A percentile compares a stretch with the other conserved stretches of the same genome.
phyloP scores from a whole-genome alignment of 2,329 filamentous ascomycete species.

The Venturia asperata region DNA sequence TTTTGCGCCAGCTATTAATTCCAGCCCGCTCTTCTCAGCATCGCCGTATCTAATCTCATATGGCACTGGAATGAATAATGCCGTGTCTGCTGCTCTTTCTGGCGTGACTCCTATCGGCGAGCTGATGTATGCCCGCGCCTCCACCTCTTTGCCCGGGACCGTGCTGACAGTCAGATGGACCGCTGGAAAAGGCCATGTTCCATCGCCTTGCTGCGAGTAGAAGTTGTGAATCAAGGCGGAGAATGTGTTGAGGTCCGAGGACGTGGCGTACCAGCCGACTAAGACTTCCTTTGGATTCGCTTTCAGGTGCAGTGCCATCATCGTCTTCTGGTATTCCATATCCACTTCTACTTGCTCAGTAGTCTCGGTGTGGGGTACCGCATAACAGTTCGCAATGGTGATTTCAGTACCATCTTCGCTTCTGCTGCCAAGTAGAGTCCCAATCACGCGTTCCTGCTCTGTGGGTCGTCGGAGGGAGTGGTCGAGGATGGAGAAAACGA shows the following conservation, averaged over 20 bases:
- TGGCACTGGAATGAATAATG: slow-evolving; percentile 94
- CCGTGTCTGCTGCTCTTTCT: slow-evolving; percentile 91
- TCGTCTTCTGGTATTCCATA: slow-evolving; percentile 99
- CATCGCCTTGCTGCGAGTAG: slow-evolving; percentile 93
- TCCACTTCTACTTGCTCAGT: slow-evolving; percentile 98
- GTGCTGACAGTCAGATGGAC: slow-evolving; percentile 94
- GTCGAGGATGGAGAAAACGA: slow-evolving; percentile 65
- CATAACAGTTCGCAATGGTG: slow-evolving; percentile 93
- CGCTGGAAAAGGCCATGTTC: slow-evolving; percentile 94
- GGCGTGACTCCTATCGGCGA: slow-evolving; percentile 90
- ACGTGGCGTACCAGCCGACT: slow-evolving; percentile 97
- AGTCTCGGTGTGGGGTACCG: slow-evolving; percentile 96
- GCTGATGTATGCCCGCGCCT: slow-evolving; percentile 89
- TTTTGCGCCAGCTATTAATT: slow-evolving; percentile 76
- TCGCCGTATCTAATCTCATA: slow-evolving; percentile 89
- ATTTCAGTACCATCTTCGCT: slow-evolving; percentile 96
- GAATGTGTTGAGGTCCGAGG: slow-evolving; percentile 95
- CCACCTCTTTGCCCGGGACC: slow-evolving; percentile 78
- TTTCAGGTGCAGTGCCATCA: slow-evolving; percentile 90
- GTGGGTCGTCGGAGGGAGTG: slow-evolving; percentile 88
- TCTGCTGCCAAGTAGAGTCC: slow-evolving; percentile 84
- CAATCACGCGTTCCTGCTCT: slow-evolving; percentile 92
- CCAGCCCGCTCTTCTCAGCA: slow-evolving; percentile 66
- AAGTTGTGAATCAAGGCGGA: slow-evolving; percentile 99
- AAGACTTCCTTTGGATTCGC: slow-evolving; percentile 89